Base-by-base conservation (phyloP, 1,284 basidiomycete genomes). In the Apiotrichum porosum region DNA sequence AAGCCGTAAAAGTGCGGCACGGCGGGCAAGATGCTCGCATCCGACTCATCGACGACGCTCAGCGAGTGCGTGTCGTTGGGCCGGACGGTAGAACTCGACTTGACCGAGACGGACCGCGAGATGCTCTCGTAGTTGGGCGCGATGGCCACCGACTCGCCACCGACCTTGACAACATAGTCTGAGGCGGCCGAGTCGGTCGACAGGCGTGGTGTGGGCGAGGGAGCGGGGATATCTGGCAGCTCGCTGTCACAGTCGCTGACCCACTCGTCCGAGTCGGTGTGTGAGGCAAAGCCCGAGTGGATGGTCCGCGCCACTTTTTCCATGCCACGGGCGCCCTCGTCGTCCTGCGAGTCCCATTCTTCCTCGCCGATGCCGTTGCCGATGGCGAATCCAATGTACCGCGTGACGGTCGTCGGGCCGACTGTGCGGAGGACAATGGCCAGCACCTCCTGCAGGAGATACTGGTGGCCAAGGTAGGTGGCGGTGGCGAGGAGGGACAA, bases 401-500 rank as follows among this genome's bases (percentile, higher is more conserved):
- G 79, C 0, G 82, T 65, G 32, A 86, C 81, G 0, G 90, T 93
- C 51, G 78, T 79, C 0, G 91, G 90, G 0, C 88, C 85, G 34
- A 94, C 77, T 0, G 87, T 86, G 49, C 77, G 79, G 21, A 92
- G 76, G 19, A 94, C 80, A 42, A 81, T 76, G 0, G 80, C 77
- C 19, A 93, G 76, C 0, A 87, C 84, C 56, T 88, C 83, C 1
- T 85, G 80, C 18, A 86, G 82, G 23, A 92, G 69, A 12, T 82
- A 78, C 0, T 87, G 85, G 21, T 93, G 85, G 34, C 85, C 86
- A 28, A 97, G 82, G 69, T 90, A 95, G 36, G 87, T 80, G 1
- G 88, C 80, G 5, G 89, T 90, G 0, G 89, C 88, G 24, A 94
- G 80, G 15, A 94, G 79, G 6, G 89, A 92, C 12, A 93, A 78